Base-by-base conservation (phyloP, 495 filamentous ascomycete species). In the Aspergillus diversus region DNA sequence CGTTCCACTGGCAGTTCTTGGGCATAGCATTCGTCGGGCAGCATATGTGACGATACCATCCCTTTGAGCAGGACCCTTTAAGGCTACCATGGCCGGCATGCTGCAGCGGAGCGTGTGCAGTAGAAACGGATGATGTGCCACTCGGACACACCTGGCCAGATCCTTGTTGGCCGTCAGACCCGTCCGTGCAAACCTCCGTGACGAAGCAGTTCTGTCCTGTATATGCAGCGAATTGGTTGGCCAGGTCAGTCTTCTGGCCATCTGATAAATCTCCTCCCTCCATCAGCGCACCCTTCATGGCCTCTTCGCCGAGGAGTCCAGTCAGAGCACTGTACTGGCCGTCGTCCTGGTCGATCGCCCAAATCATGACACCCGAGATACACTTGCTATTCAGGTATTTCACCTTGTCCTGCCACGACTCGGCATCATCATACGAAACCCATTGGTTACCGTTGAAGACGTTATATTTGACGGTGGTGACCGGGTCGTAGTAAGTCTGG, bases 331-430 rank as follows among this genome's bases (percentile, higher is more conserved):
- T 31, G 47, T 60, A 66, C 46, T 69, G 57, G 8, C 33, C 13
- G 5, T 46, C 66, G 31, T 71, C 66, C n/a, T 67, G 60, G 47
- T 76, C 72, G 47, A 73, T 63, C 3, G 73, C 69, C 73, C 71
- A 75, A 33, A 71, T 69, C 65, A 76, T 69, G 8, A 64, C 21
- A 15, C 73, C 73, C 8, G 52, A 33, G 5, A 74, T 42, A 52
- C 74, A 70, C 2, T 15, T 9, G 0, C 21, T 54, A 12, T 17
- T 9, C 0, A 54, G 2, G 15, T 42, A 15, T 33, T 42, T 55
- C 7, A 8, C n/a, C 31, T 59, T 59, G 15, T 4, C 17, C 43
- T 34, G 13, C 5, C 48, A 49, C 2, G 5, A 35, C 21, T 59
- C 43, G 5, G 34, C 43, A 16, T 59, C 56, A 47, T 59, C 56